Percentiles rank a stretch among this genome's conserved stretches.
These are phyloP conservation scores for Balakata baccata DNA, from an alignment of 345 rosid genomes.

Conservation along the genomic window DNA sequence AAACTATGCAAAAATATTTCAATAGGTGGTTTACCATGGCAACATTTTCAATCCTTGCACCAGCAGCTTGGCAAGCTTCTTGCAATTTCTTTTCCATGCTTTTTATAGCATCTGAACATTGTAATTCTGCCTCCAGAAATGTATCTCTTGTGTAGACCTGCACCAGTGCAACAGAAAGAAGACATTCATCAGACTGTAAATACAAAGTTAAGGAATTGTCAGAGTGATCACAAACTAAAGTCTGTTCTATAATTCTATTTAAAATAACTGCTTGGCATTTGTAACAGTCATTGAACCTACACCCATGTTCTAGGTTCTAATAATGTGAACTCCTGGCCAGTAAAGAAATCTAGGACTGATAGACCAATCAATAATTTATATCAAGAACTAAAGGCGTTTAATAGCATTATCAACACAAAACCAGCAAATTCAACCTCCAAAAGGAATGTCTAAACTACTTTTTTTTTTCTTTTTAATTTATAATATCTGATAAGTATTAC, in stretches of 20 bases:
- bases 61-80: conserved; percentile 34
- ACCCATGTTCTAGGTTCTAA: too few species aligned
- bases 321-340: too few species aligned
- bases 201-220: neutral
- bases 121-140: conserved; percentile 38
- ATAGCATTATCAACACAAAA: too few species aligned
- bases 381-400: too few species aligned
- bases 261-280: neutral
- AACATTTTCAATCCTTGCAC: conserved; percentile 31
- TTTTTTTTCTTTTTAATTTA: too few species aligned
- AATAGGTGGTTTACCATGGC: conserved; percentile 10
- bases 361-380: neutral
- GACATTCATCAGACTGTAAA: neutral
- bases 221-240: neutral
- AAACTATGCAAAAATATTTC: too few species aligned
- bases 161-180: neutral
- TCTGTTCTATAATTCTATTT: neutral
- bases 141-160: conserved; percentile 35
- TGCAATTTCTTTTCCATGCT: conserved; percentile 42
- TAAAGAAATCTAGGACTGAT: neutral
- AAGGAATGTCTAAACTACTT: too few species aligned
- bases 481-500: too few species aligned
- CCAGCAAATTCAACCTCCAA: too few species aligned
- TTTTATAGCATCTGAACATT: conserved; percentile 41
- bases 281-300: too few species aligned